phyloP scores from a whole-genome alignment of 2,329 filamentous ascomycete species.

The Penicillium aurantiogriseum region DNA sequence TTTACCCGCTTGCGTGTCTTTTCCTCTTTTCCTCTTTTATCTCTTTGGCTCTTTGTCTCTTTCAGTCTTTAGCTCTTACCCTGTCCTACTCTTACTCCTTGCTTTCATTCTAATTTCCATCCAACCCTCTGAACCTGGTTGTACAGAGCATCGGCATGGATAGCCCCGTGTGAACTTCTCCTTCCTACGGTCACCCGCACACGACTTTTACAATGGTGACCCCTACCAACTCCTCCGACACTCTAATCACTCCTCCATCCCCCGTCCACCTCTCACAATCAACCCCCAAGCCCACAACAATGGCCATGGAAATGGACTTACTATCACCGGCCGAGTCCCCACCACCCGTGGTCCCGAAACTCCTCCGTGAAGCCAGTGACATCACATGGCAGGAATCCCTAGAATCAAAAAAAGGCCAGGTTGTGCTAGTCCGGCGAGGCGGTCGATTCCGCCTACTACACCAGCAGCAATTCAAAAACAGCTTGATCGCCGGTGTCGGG shows the following conservation, averaged over 20 bases:
- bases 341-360: conserved; percentile 13
- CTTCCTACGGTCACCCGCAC: not conserved
- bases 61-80: not conserved
- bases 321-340: conserved; percentile 4
- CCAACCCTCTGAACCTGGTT: not conserved
- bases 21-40: not conserved
- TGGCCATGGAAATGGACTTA: conserved; percentile 3
- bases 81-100: not conserved
- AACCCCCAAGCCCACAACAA: not conserved
- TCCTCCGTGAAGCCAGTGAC: conserved; percentile 22
- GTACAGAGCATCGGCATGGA: not conserved
- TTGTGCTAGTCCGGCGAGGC: conserved; percentile 16
- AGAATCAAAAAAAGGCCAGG: conserved; percentile 13
- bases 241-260: conserved; percentile 12
- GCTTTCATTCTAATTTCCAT: not conserved
- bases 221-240: conserved; percentile 17
- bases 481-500: conserved; percentile 45
- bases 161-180: conserved; percentile 7
- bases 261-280: not conserved
- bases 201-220: conserved; percentile 12
- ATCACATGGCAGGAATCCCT: conserved; percentile 20
- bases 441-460: conserved; percentile 19
- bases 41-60: not conserved
- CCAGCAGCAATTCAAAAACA: conserved; percentile 36
- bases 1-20: conserved; percentile 4